A percentile compares a stretch with the other conserved stretches of the same genome.
phyloP scores from a whole-genome alignment of 2,329 filamentous ascomycete genomes.

The Ascochyta rabiei region DNA sequence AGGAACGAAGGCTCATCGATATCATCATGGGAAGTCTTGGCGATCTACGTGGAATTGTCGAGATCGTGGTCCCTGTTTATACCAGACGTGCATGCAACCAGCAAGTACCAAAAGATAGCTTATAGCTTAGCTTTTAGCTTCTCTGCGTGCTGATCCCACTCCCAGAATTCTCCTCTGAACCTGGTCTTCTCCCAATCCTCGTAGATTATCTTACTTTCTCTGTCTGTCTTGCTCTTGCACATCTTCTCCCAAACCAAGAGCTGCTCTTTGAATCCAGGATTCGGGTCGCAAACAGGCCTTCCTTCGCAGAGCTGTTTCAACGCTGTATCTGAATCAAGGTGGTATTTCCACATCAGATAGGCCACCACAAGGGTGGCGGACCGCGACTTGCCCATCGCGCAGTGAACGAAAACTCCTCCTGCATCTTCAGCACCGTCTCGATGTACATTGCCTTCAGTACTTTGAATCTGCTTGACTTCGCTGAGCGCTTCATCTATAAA shows the following conservation, averaged over 20 bases:
- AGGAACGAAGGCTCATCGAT: neutral
- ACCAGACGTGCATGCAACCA: neutral
- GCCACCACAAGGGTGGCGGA: constrained; percentile 42
- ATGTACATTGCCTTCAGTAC: neutral
- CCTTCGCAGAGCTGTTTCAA: constrained; percentile 41
- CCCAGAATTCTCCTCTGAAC: constrained; percentile 46
- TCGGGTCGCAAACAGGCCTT: constrained; percentile 43
- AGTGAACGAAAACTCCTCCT: constrained; percentile 41
- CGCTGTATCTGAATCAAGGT: constrained; percentile 21
- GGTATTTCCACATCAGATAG: constrained; percentile 41
- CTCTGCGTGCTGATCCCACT: constrained; percentile 41
- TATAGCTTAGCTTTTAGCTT: constrained; percentile 17
- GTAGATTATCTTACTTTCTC: constrained; percentile 36
- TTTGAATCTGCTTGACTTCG: neutral
- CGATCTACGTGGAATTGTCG: neutral
- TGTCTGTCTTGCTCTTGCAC: constrained; percentile 26
- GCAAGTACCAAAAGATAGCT: neutral
- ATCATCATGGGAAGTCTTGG: neutral
- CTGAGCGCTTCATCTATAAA: constrained; percentile 36
- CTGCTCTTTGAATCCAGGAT: constrained; percentile 45
- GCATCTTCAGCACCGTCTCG: neutral
- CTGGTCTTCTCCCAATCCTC: constrained; percentile 40
- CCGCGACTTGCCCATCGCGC: constrained; percentile 45
- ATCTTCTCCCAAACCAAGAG: constrained; percentile 37
- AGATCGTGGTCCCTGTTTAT: neutral